Conservation (phyloP, 768 basidiomycete genomes). For the Pisolithus marmoratus region DNA sequence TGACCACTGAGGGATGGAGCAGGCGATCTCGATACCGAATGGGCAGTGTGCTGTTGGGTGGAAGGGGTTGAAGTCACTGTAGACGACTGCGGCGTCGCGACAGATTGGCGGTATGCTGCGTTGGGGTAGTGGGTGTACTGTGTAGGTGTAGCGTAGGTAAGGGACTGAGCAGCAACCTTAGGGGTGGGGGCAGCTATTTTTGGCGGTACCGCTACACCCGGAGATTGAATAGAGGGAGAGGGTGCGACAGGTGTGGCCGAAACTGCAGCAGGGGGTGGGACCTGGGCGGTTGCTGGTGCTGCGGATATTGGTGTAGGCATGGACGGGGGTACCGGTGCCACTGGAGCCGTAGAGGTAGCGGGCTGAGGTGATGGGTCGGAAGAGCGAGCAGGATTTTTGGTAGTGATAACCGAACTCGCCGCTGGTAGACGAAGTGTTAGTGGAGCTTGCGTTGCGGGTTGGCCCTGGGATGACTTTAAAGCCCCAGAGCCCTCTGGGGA, state of each 20-base stretch:
- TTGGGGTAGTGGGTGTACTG: conserved; percentile 50
- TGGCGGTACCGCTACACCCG: conserved; percentile 8
- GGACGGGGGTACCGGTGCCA: conserved; percentile 8
- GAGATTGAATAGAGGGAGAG: conserved; percentile 13
- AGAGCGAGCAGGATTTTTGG: conserved; percentile 19
- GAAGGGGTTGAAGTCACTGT: conserved; percentile 5
- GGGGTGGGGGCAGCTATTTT: conserved; percentile 23
- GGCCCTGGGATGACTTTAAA: conserved; percentile 15
- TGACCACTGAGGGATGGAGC: conserved; percentile 25
- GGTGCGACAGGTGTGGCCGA: conserved; percentile 5
- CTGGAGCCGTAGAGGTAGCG: conserved; percentile 4
- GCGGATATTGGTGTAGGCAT: conserved; percentile 12
- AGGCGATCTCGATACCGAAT: conserved; percentile 28
- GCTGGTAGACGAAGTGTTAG: conserved; percentile 20
- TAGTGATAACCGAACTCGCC: conserved; percentile 8
- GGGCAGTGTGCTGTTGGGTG: conserved; percentile 17
- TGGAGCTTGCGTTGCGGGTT: conserved; percentile 6
- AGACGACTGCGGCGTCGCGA: conserved; percentile 14
- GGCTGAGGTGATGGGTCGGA: conserved; percentile 17
- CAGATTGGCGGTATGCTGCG: conserved; percentile 39
- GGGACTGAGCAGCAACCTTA: conserved; percentile 28
- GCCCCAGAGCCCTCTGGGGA: conserved; percentile 7
- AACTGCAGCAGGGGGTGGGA: conserved; percentile 14
- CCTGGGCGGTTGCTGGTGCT: conserved; percentile 12
- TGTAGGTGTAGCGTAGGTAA: conserved; percentile 29